Conservation (phyloP, 2,329 filamentous ascomycete genomes). For the Pyricularia pennisetigena region DNA sequence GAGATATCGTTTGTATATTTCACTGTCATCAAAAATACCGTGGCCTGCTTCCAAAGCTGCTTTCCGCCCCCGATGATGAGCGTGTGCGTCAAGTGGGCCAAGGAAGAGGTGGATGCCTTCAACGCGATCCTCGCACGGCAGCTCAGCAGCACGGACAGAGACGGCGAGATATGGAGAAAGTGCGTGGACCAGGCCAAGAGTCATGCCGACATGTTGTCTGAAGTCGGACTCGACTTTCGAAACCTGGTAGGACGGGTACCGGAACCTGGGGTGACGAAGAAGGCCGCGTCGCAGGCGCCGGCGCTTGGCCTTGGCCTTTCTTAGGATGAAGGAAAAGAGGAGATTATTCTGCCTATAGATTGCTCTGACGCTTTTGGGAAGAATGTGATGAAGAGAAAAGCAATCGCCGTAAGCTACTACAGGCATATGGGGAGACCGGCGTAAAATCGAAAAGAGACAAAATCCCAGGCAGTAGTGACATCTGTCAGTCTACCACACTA, state of each 20-base stretch:
- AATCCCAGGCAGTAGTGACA: too few relatives aligned
- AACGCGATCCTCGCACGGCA: slow-evolving; percentile 75
- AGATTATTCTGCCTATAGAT: not conserved
- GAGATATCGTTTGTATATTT: slow-evolving; percentile 95
- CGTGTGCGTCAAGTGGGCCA: slow-evolving; percentile 97
- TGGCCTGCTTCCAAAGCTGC: slow-evolving; percentile 76
- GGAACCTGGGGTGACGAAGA: slow-evolving; percentile 12
- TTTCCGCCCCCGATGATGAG: slow-evolving; percentile 85
- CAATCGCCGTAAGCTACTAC: not conserved
- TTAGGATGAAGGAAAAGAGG: not conserved
- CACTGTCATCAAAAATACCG: slow-evolving; percentile 85
- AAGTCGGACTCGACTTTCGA: slow-evolving; percentile 84
- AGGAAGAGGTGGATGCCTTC: slow-evolving; percentile 85
- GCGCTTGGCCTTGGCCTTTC: slow-evolving; percentile 1
- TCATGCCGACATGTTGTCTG: slow-evolving; percentile 69
- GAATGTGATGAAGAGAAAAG: not conserved
- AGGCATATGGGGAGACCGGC: not conserved
- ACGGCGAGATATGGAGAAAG: slow-evolving; percentile 66
- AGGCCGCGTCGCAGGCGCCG: slow-evolving; percentile 6
- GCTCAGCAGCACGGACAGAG: slow-evolving; percentile 72
- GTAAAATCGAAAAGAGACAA: not conserved
- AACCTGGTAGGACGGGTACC: slow-evolving; percentile 62
- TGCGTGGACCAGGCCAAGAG: slow-evolving; percentile 76
- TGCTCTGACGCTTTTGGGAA: not conserved
- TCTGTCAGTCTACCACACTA: not conserved